A percentile compares a stretch with the other conserved stretches of the same genome.
These are phyloP conservation scores for Oryza nivara DNA, from an alignment of 176 grass and related monocot species.

Conservation along the genomic window DNA sequence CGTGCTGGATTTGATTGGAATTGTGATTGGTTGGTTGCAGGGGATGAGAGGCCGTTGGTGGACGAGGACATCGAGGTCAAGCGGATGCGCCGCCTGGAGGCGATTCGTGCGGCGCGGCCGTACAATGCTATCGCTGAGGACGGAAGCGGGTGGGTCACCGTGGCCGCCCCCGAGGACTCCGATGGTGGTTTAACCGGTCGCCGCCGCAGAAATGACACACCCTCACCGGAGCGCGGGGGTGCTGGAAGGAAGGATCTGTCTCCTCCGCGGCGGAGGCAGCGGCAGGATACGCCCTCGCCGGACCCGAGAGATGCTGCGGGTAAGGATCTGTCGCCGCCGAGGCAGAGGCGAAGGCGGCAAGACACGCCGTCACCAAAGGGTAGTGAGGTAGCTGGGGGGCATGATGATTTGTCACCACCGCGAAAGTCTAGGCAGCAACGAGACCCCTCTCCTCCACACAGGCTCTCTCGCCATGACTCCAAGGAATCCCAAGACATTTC, in stretches of 20 bases:
- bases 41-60: constrained; percentile 72
- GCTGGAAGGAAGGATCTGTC: constrained; percentile 46
- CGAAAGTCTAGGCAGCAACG: constrained; percentile 31
- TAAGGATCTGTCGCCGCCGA: constrained; percentile 48
- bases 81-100: constrained; percentile 83
- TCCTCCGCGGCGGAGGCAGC: constrained; percentile 46
- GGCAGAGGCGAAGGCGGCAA: constrained; percentile 39
- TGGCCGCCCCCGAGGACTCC: constrained; percentile 21
- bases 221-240: constrained; percentile 25
- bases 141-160: constrained; percentile 78
- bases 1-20: not conserved
- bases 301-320: constrained; percentile 12
- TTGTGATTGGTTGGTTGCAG: constrained; percentile 43
- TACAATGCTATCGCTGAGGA: constrained; percentile 83
- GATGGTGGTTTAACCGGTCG: not conserved
- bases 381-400: constrained; percentile 7
- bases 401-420: constrained; percentile 53
- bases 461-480: constrained; percentile 24
- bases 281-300: constrained; percentile 8
- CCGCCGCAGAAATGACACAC: constrained; percentile 28
- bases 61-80: constrained; percentile 97
- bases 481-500: constrained; percentile 38
- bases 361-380: constrained; percentile 48
- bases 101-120: constrained; percentile 62
- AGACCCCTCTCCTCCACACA: constrained; percentile 34